These are phyloP conservation scores for Botryotinia globosa DNA, from an alignment of 2,329 filamentous ascomycete species.

Conservation along the genomic window DNA sequence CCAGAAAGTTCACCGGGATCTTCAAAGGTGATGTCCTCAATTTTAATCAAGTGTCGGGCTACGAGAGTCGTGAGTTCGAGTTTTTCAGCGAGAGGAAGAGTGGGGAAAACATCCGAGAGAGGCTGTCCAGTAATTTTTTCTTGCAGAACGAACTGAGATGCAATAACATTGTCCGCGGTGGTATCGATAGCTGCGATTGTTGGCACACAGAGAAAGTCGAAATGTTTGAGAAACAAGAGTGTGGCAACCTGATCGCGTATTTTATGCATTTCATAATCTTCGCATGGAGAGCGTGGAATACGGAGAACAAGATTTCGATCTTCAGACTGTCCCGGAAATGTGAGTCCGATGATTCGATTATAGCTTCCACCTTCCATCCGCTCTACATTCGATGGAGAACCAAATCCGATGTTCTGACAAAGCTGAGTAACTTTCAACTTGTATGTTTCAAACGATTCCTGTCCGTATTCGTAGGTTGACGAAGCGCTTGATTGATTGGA, in stretches of 20 bases:
- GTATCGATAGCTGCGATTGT: constrained; percentile 22
- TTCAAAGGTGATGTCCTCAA: constrained; percentile 17
- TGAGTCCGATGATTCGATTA: constrained; percentile 27
- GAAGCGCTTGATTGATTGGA: background rate
- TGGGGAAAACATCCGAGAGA: constrained; percentile 14
- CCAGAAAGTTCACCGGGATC: constrained; percentile 20
- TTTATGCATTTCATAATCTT: background rate
- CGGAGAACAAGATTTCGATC: background rate
- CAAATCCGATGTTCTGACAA: constrained; percentile 24
- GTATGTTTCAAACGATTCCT: constrained; percentile 9
- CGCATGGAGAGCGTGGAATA: background rate
- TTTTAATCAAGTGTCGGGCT: constrained; percentile 20
- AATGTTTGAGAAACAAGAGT: constrained; percentile 8
- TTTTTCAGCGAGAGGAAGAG: constrained; percentile 21
- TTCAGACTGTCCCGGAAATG: background rate
- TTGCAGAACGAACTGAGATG: constrained; percentile 26
- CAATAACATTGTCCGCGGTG: constrained; percentile 24
- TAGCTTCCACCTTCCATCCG: constrained; percentile 25
- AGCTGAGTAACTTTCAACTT: constrained; percentile 26
- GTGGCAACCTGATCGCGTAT: constrained; percentile 25
- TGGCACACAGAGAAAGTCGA: constrained; percentile 18
- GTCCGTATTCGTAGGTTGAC: background rate
- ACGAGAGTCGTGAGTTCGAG: constrained; percentile 22
- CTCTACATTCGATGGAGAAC: constrained; percentile 22
- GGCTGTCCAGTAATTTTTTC: constrained; percentile 18